These are phyloP conservation scores for Wickerhamiella hasegawae DNA, from an alignment of 805 yeast species.

Conservation along the genomic window DNA sequence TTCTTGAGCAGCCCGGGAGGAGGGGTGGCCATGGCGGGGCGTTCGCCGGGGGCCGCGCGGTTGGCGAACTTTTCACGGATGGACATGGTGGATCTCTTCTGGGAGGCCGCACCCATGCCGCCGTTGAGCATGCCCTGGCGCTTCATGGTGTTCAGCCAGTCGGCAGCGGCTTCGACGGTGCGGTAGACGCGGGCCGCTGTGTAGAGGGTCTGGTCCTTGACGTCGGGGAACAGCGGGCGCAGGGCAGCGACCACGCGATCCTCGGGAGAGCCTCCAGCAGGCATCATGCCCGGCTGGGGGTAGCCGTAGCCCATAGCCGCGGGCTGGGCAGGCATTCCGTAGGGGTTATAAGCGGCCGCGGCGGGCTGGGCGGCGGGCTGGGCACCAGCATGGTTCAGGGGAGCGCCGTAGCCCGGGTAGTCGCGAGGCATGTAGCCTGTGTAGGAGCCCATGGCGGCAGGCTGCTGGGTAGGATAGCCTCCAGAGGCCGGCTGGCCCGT, in stretches of 20 bases:
- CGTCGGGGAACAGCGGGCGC: conserved; percentile 12
- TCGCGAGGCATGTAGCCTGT: background rate
- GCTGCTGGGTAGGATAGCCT: background rate
- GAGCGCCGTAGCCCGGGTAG: conserved; percentile 8
- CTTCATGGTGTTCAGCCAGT: conserved; percentile 20
- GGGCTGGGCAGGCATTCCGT: background rate
- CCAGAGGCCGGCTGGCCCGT: background rate
- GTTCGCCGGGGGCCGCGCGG: conserved; percentile 1
- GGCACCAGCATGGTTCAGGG: background rate
- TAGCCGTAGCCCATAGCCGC: conserved; percentile 4
- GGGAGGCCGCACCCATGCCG: conserved; percentile 8
- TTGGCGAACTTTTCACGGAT: conserved; percentile 23
- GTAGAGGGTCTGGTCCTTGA: conserved; percentile 13
- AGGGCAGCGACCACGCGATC: conserved; percentile 8
- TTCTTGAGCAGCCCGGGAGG: conserved; percentile 1
- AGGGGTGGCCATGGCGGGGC: conserved; percentile 1
- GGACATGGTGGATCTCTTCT: conserved; percentile 20
- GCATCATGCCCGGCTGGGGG: background rate
- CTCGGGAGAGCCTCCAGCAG: conserved; percentile 3
- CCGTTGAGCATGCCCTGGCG: conserved; percentile 16
- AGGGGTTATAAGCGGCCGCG: background rate
- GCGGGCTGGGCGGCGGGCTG: conserved; percentile 4
- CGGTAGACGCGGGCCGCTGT: conserved; percentile 17
- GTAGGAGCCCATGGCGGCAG: background rate
- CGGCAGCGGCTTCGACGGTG: conserved; percentile 22